phyloP scores from a whole-genome alignment of 2,329 filamentous ascomycete genomes.

The Aspergillus sp. region DNA sequence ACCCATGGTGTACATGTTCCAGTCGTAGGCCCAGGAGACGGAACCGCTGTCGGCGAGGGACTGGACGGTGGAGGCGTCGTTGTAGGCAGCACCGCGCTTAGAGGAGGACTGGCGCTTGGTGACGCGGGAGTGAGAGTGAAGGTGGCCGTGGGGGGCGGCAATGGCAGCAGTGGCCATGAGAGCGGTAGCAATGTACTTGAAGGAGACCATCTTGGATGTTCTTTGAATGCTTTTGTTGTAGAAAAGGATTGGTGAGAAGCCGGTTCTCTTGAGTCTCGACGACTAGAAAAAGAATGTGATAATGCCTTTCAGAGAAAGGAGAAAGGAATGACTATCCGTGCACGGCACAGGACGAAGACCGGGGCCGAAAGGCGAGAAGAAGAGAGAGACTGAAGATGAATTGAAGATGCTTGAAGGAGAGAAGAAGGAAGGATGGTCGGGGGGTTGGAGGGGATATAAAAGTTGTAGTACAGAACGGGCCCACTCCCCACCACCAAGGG shows the following conservation, averaged over 20 bases:
- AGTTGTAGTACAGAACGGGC: not conserved
- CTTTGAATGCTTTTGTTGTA: not conserved
- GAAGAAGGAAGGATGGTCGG: not conserved
- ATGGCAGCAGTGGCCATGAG: slow-evolving; percentile 36
- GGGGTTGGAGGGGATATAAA: slow-evolving; percentile 1
- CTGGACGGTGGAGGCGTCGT: slow-evolving; percentile 33
- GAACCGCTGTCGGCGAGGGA: slow-evolving; percentile 29
- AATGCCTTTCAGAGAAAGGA: slow-evolving; percentile 1
- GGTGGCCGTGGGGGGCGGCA: slow-evolving; percentile 28
- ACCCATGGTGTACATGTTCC: slow-evolving; percentile 36
- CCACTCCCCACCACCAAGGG: not conserved
- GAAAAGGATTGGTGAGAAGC: slow-evolving; percentile 10
- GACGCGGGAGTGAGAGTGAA: slow-evolving; percentile 1
- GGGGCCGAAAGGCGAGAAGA: slow-evolving; percentile 6
- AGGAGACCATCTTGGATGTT: slow-evolving; percentile 37
- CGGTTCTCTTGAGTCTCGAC: slow-evolving; percentile 22
- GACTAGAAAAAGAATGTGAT: slow-evolving; percentile 9
- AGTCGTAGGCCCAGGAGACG: slow-evolving; percentile 49
- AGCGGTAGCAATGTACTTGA: slow-evolving; percentile 34
- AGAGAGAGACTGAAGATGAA: not conserved
- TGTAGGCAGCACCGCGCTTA: slow-evolving; percentile 42
- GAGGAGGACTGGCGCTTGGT: slow-evolving; percentile 19
- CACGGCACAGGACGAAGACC: slow-evolving; percentile 30
- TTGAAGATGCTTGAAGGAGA: not conserved
- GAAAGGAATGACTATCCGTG: slow-evolving; percentile 31